Conservation (phyloP, 202 grass and related monocot genomes). For the Panicum virgatum region DNA sequence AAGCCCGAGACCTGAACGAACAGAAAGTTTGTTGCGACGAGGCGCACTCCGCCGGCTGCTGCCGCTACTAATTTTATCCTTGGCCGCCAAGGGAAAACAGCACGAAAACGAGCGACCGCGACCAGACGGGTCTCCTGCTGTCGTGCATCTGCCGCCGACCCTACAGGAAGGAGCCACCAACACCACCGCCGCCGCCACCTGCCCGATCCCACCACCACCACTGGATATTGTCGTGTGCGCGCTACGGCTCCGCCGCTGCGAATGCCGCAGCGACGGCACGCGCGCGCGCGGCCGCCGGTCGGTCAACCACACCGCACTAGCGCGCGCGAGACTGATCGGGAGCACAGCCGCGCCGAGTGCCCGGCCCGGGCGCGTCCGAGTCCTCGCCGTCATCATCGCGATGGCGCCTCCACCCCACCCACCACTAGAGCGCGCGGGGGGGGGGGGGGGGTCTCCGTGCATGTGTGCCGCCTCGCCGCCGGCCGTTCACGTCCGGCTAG, state of each 20-base stretch:
- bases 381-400: neutral
- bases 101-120: neutral
- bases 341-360: neutral
- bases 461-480: neutral
- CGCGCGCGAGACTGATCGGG: neutral
- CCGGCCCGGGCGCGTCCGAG: neutral
- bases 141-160: neutral
- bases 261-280: neutral
- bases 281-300: neutral
- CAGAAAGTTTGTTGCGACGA: constrained; percentile 29
- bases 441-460: too few relatives aligned
- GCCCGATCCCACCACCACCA: constrained; percentile 25
- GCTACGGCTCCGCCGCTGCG: neutral
- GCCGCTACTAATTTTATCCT: neutral
- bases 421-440: neutral
- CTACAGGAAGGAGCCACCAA: neutral
- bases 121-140: neutral
- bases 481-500: constrained; percentile 1
- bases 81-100: constrained; percentile 41
- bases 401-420: neutral
- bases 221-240: neutral
- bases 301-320: constrained; percentile 32
- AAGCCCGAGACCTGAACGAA: constrained; percentile 7
- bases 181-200: neutral
- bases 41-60: neutral